Evolutionary conservation across 345 rosid genomes (phyloP), one percentile per base, ranked within the genome.

Genomic region (Gossypium anomalum): DNA sequence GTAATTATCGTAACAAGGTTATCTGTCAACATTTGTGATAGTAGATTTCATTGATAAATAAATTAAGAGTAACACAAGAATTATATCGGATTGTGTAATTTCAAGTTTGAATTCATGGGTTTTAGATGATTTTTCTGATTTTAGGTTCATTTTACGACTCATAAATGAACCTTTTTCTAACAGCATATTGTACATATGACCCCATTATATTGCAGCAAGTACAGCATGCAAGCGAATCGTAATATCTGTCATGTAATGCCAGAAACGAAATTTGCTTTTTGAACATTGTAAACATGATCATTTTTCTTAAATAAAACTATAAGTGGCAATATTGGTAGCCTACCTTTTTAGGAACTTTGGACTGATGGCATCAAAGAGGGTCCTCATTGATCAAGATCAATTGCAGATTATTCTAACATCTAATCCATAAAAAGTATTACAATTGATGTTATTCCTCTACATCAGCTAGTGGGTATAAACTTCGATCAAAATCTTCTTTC

Each of bases 401-500:
- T 58, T 74, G 70, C 70, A 69, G 63, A 62, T 78, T 63, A 71
- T 79, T 75, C 80, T 13, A 27, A 27, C 34, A 77, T 75, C 78
- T 65, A 59, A 55, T 64, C 79, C 19, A 23, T 59, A 74, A 47
- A 76, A 80, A 79, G 77, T 59, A 62, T 8, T 12, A 57, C 72
- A 76, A 76, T 51, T 68, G 72, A 38, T 69, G 65, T 82, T 82
- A 79, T 73, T 73, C 73, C 69, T 60, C 76, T 63, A 61, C 29
- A 61, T 61, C 49, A 62, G 49, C 67, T n/a, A 60, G 76, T 61
- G 69, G 76, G 76, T 34, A 61, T 59, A 59, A 73, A 29, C 69
- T 48, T 10, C 4, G 16, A 47, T 22, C 34, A 43, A 38, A 72
- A 89, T 91, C 85, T 62, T 82, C 91, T 93, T 91, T 89, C 41